A percentile compares a stretch with the other conserved stretches of the same genome.
These are phyloP conservation scores for Sergeia podlipaevii DNA, from an alignment of 208 protist species.

Conservation along the genomic window DNA sequence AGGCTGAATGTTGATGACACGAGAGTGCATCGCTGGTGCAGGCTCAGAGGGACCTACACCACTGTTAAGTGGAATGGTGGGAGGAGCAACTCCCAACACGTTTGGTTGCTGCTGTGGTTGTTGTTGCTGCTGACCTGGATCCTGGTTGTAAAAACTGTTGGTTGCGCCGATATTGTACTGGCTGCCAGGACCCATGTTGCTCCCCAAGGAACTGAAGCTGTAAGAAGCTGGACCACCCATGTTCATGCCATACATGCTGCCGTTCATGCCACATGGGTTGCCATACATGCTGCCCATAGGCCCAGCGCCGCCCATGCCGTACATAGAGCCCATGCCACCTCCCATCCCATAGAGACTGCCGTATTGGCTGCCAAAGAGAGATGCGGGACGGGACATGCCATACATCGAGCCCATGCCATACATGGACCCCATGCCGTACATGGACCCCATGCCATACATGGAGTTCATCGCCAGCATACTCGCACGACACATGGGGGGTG, in stretches of 20 bases:
- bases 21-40: too few species aligned
- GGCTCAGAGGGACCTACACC: too few species aligned
- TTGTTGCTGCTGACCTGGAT: too few species aligned
- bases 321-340: constrained; percentile 9
- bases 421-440: constrained; percentile 19
- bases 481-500: constrained; percentile 4
- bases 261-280: constrained; percentile 5
- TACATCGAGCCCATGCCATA: constrained; percentile 19
- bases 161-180: too few species aligned
- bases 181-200: too few species aligned
- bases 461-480: constrained; percentile 14
- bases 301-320: constrained; percentile 10
- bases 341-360: constrained; percentile 27
- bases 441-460: constrained; percentile 28
- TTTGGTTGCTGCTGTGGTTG: too few species aligned
- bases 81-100: too few species aligned
- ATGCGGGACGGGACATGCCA: constrained; percentile 7
- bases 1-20: too few species aligned
- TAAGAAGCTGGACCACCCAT: too few species aligned
- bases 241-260: constrained; percentile 14
- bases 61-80: too few species aligned
- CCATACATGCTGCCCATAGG: constrained; percentile 26
- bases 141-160: too few species aligned
- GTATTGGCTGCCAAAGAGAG: constrained; percentile 12
- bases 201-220: background rate